Base-by-base conservation (phyloP, 371 early-diverging fungal species). In the Fennellomyces sp. region DNA sequence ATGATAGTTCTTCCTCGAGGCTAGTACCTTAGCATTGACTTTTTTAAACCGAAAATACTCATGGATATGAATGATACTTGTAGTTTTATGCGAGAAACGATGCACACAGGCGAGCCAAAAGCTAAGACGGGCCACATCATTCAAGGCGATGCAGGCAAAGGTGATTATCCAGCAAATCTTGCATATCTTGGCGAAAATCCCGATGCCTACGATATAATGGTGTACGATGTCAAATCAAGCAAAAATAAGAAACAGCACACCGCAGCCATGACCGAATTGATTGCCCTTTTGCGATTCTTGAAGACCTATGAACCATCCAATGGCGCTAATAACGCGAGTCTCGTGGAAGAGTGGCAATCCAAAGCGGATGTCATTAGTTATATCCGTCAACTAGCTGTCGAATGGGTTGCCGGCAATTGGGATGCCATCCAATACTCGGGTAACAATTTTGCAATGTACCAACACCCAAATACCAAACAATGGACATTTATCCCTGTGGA, bases 301-400 rank as follows among this genome's bases (percentile, higher is more conserved):
- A 45, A 35, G 6, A 51, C n/a, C 5, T 71, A 66, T 49, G 49
- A 58, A 17, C 58, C 64, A 3, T 31, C 53, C 0, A 27, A 53
- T 12, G 59, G 48, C 2, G 39, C 47, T 12, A 52, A 60, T 6
- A 53, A 48, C 6, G n/a, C 38, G 11, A 7, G 13, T 17, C 19
- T 53, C 15, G 13, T 57, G 4, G 19, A 19, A 2, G 27, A 29
- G 3, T 72, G 68, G 68, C 26, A 52, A 11, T 25, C 48, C 11
- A 25, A 60, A 10, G 27, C 68, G 25, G 72, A 72, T 57, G 39
- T 67, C 7, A 49, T 50, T 2, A 52, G 50, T n/a, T 67, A 45
- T 49, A 30, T 78, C 52, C 78, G 78, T 19, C 75, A 76, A 57
- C 55, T 75, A 52, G 80, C 75, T 7, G 7, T 73, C 12, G 80